A percentile compares a stretch with the other conserved stretches of the same genome.
Evolutionary conservation across 371 early-diverging fungal species (phyloP).

Genomic region (Cokeromyces recurvatus): DNA sequence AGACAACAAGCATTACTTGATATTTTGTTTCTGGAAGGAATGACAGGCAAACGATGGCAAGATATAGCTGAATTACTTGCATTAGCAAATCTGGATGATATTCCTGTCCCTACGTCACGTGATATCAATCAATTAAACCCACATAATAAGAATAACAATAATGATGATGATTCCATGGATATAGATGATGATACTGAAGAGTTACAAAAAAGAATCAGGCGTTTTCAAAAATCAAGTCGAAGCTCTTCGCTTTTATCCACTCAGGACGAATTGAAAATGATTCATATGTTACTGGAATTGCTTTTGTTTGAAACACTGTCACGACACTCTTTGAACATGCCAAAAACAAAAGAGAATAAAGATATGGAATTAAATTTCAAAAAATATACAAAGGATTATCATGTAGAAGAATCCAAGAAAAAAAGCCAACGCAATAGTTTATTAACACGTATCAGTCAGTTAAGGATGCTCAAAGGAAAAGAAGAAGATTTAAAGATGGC

Average conservation of each 20-base stretch:
- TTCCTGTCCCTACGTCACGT: conserved; percentile 17
- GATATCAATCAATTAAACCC: background rate
- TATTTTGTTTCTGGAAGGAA: conserved; percentile 18
- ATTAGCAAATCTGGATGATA: conserved; percentile 9
- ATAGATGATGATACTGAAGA: conserved; percentile 3
- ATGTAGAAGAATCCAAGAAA: conserved; percentile 12
- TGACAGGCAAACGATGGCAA: conserved; percentile 26
- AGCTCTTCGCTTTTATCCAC: conserved; percentile 1
- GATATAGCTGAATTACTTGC: conserved; percentile 22
- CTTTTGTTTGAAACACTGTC: conserved; percentile 14
- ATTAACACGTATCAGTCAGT: conserved; percentile 9
- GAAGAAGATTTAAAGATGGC: conserved; percentile 2
- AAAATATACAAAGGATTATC: conserved; percentile 9
- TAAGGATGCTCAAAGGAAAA: conserved; percentile 9
- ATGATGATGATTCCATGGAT: conserved; percentile 3
- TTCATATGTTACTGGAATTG: conserved; percentile 19
- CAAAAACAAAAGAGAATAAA: conserved; percentile 10
- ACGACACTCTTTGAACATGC: conserved; percentile 8
- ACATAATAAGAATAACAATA: background rate
- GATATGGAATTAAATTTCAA: conserved; percentile 13
- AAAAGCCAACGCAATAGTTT: conserved; percentile 9
- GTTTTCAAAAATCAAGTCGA: conserved; percentile 9
- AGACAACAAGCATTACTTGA: conserved; percentile 13
- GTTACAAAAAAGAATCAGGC: background rate
- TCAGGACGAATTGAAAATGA: conserved; percentile 15